Conservation (phyloP, 2,329 filamentous ascomycete genomes). For the Polychaeton citri region DNA sequence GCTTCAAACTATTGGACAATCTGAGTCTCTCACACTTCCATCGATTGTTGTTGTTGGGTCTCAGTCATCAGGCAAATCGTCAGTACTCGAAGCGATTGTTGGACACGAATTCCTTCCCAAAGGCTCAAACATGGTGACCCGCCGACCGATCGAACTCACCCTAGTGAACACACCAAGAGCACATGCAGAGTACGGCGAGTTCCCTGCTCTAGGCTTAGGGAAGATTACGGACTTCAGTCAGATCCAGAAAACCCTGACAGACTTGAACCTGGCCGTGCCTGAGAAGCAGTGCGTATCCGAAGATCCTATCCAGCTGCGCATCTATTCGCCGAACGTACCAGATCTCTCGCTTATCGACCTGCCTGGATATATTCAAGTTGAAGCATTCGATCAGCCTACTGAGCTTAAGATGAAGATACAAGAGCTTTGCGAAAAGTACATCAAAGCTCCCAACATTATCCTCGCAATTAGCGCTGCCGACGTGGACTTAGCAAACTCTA, state of each 20-base stretch:
- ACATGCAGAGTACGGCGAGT: conserved; percentile 84
- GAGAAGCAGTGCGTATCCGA: conserved; percentile 87
- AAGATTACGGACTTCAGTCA: conserved; percentile 85
- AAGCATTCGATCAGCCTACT: conserved; percentile 75
- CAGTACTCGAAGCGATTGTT: conserved; percentile 89
- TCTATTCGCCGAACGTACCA: conserved; percentile 89
- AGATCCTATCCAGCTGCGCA: conserved; percentile 89
- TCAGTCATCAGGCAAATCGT: conserved; percentile 96
- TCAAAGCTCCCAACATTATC: conserved; percentile 89
- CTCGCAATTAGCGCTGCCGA: conserved; percentile 94
- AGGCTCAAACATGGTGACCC: conserved; percentile 96
- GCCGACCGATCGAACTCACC: conserved; percentile 88
- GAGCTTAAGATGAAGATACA: conserved; percentile 92
- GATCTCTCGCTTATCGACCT: conserved; percentile 93
- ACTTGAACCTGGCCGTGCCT: conserved; percentile 86
- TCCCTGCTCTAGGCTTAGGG: conserved; percentile 77
- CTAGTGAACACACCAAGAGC: conserved; percentile 88
- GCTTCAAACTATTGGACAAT: conserved; percentile 82
- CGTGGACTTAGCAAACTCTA: conserved; percentile 93
- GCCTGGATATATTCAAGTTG: conserved; percentile 93
- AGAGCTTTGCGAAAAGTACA: conserved; percentile 96
- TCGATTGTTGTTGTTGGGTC: conserved; percentile 99
- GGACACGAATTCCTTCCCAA: conserved; percentile 97
- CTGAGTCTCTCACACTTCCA: conserved; percentile 71
- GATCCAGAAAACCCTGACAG: conserved; percentile 86